These are phyloP conservation scores for Alternaria novae-zelandiae DNA, from an alignment of 2,329 filamentous ascomycete genomes.

Conservation along the genomic window DNA sequence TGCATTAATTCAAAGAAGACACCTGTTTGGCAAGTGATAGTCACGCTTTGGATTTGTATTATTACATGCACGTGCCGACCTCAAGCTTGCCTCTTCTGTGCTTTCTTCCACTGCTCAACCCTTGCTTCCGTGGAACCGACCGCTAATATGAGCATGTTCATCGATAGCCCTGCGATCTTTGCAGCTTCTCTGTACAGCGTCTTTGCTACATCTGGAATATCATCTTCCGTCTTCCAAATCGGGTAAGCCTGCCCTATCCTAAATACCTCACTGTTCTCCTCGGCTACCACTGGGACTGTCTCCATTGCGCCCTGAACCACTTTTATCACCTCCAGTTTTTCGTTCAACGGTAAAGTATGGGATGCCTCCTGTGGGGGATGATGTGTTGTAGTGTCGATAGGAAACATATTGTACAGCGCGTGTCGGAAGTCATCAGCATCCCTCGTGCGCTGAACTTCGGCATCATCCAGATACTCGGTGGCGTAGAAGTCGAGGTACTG, in stretches of 20 bases:
- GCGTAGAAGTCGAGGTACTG: conserved; percentile 81
- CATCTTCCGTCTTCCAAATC: conserved; percentile 55
- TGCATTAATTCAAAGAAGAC: not conserved
- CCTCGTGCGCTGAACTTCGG: conserved; percentile 42
- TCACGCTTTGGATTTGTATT: not conserved
- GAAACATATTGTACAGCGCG: conserved; percentile 53
- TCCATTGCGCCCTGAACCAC: conserved; percentile 53
- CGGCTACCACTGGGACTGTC: conserved; percentile 47
- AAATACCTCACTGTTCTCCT: conserved; percentile 35
- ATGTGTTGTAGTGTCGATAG: conserved; percentile 26
- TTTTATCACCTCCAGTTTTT: conserved; percentile 48
- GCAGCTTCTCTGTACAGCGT: conserved; percentile 61
- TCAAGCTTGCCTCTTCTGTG: conserved; percentile 11
- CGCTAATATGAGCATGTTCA: conserved; percentile 58
- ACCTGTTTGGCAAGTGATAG: not conserved
- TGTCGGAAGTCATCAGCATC: conserved; percentile 50
- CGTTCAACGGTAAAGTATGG: conserved; percentile 35
- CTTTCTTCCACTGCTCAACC: conserved; percentile 33
- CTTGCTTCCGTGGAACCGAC: conserved; percentile 58
- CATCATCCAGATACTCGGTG: conserved; percentile 64
- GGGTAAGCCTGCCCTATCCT: conserved; percentile 60
- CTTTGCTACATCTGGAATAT: conserved; percentile 55
- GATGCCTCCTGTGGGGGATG: conserved; percentile 8
- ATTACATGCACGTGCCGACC: not conserved
- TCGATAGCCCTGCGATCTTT: conserved; percentile 56